Conservation (phyloP, 768 basidiomycete species). For the Macrocybe gigantea region DNA sequence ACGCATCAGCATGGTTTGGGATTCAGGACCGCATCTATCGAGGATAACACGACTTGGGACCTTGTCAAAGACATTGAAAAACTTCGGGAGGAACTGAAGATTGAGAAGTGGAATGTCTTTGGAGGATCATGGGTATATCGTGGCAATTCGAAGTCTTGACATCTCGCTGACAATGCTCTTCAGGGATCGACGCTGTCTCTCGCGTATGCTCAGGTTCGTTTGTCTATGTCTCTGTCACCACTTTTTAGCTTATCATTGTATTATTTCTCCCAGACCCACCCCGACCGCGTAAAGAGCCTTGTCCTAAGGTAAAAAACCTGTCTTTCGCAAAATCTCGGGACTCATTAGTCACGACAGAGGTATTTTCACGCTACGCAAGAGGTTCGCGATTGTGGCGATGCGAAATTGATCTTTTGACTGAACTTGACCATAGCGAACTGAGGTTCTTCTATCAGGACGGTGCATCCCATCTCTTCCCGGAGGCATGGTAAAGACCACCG, state of each 20-base stretch:
- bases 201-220: conserved; percentile 73
- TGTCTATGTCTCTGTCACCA: background rate
- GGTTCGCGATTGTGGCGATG: conserved; percentile 27
- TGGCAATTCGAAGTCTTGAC: background rate
- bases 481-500: conserved; percentile 61
- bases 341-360: conserved; percentile 41
- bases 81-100: conserved; percentile 64
- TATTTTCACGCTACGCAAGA: conserved; percentile 82
- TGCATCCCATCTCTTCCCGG: conserved; percentile 75
- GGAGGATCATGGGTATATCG: conserved; percentile 85
- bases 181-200: conserved; percentile 85
- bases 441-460: conserved; percentile 92
- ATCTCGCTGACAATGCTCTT: background rate
- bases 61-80: conserved; percentile 87
- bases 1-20: background rate
- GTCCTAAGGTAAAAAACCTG: conserved; percentile 55
- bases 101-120: conserved; percentile 92
- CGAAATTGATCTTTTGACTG: background rate
- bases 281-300: conserved; percentile 72
- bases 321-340: background rate
- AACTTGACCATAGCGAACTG: conserved; percentile 50
- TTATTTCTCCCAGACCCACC: conserved; percentile 50
- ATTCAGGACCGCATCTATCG: conserved; percentile 59
- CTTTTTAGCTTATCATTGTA: background rate
- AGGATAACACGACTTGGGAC: conserved; percentile 93